Conservation (phyloP, 2,329 filamentous ascomycete species). For the Cercospora beticola region DNA sequence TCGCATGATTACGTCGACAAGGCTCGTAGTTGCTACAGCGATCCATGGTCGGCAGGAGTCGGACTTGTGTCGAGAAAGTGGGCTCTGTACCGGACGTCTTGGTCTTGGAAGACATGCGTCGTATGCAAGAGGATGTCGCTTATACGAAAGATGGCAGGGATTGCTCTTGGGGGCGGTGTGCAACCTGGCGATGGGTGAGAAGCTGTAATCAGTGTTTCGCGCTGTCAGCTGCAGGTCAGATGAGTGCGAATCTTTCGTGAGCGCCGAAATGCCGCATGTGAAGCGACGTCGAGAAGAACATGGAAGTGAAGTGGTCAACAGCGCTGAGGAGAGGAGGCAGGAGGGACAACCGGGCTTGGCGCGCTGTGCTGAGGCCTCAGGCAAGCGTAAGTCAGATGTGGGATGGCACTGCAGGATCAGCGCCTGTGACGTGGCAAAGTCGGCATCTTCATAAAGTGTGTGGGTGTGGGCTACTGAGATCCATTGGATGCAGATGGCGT, state of each 20-base stretch:
- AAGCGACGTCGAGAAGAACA: not conserved
- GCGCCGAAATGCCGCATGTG: not conserved
- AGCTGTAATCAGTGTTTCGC: not conserved
- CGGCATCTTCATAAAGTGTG: not conserved
- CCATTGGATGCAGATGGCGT: not conserved
- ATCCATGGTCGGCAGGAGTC: not conserved
- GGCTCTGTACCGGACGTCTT: not conserved
- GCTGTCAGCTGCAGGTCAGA: not conserved
- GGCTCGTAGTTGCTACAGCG: not conserved
- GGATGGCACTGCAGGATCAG: not conserved
- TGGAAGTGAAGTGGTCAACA: not conserved
- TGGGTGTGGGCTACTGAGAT: not conserved
- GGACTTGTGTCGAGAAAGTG: not conserved
- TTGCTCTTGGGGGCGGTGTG: not conserved
- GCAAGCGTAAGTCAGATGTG: not conserved
- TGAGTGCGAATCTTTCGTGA: not conserved
- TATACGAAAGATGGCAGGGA: not conserved
- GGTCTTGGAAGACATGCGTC: not conserved
- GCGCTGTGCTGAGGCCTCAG: not conserved
- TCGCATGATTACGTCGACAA: not conserved
- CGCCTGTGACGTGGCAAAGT: not conserved
- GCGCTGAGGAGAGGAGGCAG: not conserved
- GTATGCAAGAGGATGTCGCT: not conserved
- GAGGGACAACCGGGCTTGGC: slow-evolving; percentile 2
- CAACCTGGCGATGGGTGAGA: not conserved